A percentile compares a stretch with the other conserved stretches of the same genome.
phyloP scores from a whole-genome alignment of 148 eudicot genomes.

The Nyssa sinensis region DNA sequence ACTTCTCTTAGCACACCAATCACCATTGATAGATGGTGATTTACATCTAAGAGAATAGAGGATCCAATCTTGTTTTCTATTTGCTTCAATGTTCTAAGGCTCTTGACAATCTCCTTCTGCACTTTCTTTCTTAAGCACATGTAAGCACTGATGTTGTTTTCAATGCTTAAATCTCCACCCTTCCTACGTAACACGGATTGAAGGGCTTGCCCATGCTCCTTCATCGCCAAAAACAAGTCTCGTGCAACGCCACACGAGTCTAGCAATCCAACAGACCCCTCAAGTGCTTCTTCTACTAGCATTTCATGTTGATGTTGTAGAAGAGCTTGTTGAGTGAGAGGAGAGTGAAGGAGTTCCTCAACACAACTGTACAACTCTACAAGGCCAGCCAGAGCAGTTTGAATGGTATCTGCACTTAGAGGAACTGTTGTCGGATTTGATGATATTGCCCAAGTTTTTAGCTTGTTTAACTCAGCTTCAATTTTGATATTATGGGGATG shows the following conservation, averaged over 20 bases:
- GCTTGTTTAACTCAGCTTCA: slow-evolving; percentile 46
- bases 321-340: slow-evolving; percentile 34
- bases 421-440: slow-evolving; percentile 11
- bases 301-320: slow-evolving; percentile 25
- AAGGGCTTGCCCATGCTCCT: slow-evolving; percentile 43
- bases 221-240: slow-evolving; percentile 33
- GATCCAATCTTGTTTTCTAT: slow-evolving; percentile 16
- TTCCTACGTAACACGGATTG: slow-evolving; percentile 49
- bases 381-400: slow-evolving; percentile 41
- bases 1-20: slow-evolving; percentile 30
- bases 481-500: slow-evolving; percentile 26
- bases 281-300: slow-evolving; percentile 49
- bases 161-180: slow-evolving; percentile 24
- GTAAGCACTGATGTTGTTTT: slow-evolving; percentile 23
- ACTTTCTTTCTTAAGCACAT: slow-evolving; percentile 18
- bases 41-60: background rate
- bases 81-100: slow-evolving; percentile 26
- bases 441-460: slow-evolving; percentile 32
- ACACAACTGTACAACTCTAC: slow-evolving; percentile 46
- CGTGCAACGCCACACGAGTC: slow-evolving; percentile 39
- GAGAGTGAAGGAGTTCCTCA: slow-evolving; percentile 38
- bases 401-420: slow-evolving; percentile 27
- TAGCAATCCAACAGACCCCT: slow-evolving; percentile 41
- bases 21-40: slow-evolving; percentile 16
- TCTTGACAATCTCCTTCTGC: slow-evolving; percentile 28